Conservation (phyloP, 768 basidiomycete genomes). For the Leccinum sublutescens region DNA sequence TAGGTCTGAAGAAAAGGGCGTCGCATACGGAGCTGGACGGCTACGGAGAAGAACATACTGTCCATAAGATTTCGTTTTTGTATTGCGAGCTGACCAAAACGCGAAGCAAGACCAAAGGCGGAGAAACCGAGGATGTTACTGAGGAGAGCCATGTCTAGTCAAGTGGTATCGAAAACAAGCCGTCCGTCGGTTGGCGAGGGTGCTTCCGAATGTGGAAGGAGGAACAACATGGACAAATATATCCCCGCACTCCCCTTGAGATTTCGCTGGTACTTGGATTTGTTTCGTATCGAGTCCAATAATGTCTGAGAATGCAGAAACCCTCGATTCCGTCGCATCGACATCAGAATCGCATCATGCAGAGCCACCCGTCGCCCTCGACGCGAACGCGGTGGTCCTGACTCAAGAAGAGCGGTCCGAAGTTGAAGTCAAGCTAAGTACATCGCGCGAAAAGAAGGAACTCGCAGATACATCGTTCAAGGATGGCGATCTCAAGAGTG, state of each 20-base stretch:
- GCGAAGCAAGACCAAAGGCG: slow-evolving; percentile 75
- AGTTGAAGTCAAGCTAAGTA: slow-evolving; percentile 51
- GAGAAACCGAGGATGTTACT: slow-evolving; percentile 76
- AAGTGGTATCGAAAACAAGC: background rate
- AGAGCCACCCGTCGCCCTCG: slow-evolving; percentile 9
- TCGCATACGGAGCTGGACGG: background rate
- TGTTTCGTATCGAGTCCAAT: background rate
- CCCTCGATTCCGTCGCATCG: background rate
- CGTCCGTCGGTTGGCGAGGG: background rate
- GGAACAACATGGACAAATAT: slow-evolving; percentile 28
- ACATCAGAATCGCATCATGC: slow-evolving; percentile 5
- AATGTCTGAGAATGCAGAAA: slow-evolving; percentile 17
- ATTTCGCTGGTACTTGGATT: background rate
- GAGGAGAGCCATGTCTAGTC: slow-evolving; percentile 54
- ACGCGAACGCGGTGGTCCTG: slow-evolving; percentile 18
- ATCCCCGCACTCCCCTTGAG: slow-evolving; percentile 4
- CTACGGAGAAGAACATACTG: slow-evolving; percentile 52
- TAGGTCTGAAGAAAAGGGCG: slow-evolving; percentile 50
- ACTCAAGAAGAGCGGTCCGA: slow-evolving; percentile 26
- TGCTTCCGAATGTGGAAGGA: slow-evolving; percentile 15
- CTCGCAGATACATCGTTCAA: slow-evolving; percentile 69
- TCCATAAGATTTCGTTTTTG: slow-evolving; percentile 75
- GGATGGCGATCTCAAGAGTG: slow-evolving; percentile 55
- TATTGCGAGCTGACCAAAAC: slow-evolving; percentile 86
- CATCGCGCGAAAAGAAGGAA: slow-evolving; percentile 67